Evolutionary conservation across 2,329 filamentous ascomycete genomes (phyloP), one percentile per base, ranked within the genome.

Genomic region (Penicillium sp.): DNA sequence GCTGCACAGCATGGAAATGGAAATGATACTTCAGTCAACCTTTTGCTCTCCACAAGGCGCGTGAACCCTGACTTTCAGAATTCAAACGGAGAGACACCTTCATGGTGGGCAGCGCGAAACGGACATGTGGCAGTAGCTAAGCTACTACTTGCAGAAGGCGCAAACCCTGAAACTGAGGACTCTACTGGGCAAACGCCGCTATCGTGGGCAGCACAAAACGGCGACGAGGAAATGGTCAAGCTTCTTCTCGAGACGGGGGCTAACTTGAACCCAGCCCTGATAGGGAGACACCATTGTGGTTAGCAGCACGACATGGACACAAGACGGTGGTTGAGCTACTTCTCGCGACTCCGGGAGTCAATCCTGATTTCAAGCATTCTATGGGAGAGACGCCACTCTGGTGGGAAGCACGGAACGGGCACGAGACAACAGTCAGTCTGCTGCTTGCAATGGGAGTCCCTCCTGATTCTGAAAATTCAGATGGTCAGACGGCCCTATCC

Each of bases 221-320:
- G 50, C 6, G 51, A 52, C 33, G 41, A 35, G 7, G 15, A 8
- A 3, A 14, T 54, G 8, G 50, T 59, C 9, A 47, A 51, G 11
- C 22, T 26, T n/a, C 50, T 59, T 12, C 23, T 59, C 15, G 26
- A 18, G 1, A 44, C 41, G 7, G 48, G 40, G 4, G 53, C 37
- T 6, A 48, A 4, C 14, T 47, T 29, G 42, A 45, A 8, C 5
- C 37, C n/a, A n/a, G n/a, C n/a, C n/a, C n/a, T n/a, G n/a, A n/a
- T 22, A 29, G 12, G 14, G 52, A 54, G 11, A 49, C 53, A 14
- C 56, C 56, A 20, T 23, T 58, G 11, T 51, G 15, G 5, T 27
- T 14, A 6, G 53, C 56, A 29, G 49, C 35, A 5, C 18, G 6
- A 4, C 23, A 50, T 23, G 54, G 47, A 5, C 54, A 53, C 31